Base-by-base conservation (phyloP, 2,329 filamentous ascomycete genomes). In the Fusarium praegraminearum region DNA sequence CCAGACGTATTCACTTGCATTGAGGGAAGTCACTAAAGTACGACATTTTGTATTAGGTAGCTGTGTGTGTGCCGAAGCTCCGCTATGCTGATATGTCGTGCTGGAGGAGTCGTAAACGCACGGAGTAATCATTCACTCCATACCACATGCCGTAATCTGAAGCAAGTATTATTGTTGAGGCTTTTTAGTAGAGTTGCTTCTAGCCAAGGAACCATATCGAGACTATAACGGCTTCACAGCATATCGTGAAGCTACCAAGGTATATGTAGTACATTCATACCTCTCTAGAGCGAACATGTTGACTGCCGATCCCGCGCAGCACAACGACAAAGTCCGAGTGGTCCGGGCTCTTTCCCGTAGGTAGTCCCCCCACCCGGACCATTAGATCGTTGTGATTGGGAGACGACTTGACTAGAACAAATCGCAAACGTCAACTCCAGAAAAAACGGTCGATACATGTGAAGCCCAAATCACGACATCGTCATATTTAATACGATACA, bases 351-450 rank as follows among this genome's bases (percentile, higher is more conserved):
- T 49, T 65, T 24, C 53, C 30, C 36, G 33, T 26, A 33, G 35
- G 35, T 22, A 22, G 20, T 66, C 69, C 47, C 69, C 66, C 57
- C 56, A 30, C 44, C 41, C 40, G 53, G 47, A 22, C 35, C 46
- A 40, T 56, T 51, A n/a, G 13, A 36, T 20, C 24, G 28, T 13
- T 59, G 20, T 52, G 18, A 71, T 71, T 71, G 68, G 69, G 20
- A 44, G 24, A 50, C 38, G 4, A 12, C 4, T 20, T 36, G 56
- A 46, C 51, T 43, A 44, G 28, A 57, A 36, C 65, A 67, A 65
- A 59, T 61, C 62, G 40, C 47, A 49, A 65, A 66, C 62, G 53
- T 63, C 65, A 67, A 70, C 36, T 65, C 54, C 53, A 40, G n/a
- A 58, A 67, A 69, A 60, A 53, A 61, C 38, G 41, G 46, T 53